Evolutionary conservation across 352 stramenopile genomes (phyloP).

Genomic region (Phytophthora lateralis): DNA sequence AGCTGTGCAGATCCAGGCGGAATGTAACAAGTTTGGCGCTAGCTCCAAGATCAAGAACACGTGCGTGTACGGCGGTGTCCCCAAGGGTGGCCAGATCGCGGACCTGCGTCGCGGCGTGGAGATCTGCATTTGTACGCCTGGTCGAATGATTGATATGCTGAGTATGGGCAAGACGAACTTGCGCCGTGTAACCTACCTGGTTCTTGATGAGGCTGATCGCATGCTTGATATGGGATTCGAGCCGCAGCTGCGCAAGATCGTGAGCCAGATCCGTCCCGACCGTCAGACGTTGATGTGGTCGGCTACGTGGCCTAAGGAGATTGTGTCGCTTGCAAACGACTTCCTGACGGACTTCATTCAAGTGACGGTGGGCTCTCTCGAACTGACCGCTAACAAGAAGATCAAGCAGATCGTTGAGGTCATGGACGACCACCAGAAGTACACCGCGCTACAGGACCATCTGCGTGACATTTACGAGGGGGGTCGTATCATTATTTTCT

Average conservation of each 20-base stretch:
- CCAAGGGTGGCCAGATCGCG: slow-evolving; percentile 92
- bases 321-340: slow-evolving; percentile 96
- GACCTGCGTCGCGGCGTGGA: slow-evolving; percentile 85
- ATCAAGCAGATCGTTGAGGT: slow-evolving; percentile 98
- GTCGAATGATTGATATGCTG: slow-evolving; percentile 98
- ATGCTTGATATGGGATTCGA: slow-evolving; percentile 97
- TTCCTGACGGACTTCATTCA: slow-evolving; percentile 98
- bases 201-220: slow-evolving; percentile 98
- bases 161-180: slow-evolving; percentile 96
- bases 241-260: slow-evolving; percentile 95
- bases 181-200: slow-evolving; percentile 97
- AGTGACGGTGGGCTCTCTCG: slow-evolving; percentile 94
- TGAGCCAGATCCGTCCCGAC: slow-evolving; percentile 97
- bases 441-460: slow-evolving; percentile 87
- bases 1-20: slow-evolving; percentile 98
- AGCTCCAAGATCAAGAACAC: slow-evolving; percentile 99
- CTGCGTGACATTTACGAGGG: slow-evolving; percentile 90
- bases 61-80: slow-evolving; percentile 98
- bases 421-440: slow-evolving; percentile 97
- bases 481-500: slow-evolving; percentile 98
- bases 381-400: slow-evolving; percentile 98
- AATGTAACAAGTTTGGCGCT: slow-evolving; percentile 98
- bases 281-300: slow-evolving; percentile 99
- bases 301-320: slow-evolving; percentile 99
- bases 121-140: slow-evolving; percentile 93